Conservation (phyloP, 768 basidiomycete genomes). For the Trametes maxima region DNA sequence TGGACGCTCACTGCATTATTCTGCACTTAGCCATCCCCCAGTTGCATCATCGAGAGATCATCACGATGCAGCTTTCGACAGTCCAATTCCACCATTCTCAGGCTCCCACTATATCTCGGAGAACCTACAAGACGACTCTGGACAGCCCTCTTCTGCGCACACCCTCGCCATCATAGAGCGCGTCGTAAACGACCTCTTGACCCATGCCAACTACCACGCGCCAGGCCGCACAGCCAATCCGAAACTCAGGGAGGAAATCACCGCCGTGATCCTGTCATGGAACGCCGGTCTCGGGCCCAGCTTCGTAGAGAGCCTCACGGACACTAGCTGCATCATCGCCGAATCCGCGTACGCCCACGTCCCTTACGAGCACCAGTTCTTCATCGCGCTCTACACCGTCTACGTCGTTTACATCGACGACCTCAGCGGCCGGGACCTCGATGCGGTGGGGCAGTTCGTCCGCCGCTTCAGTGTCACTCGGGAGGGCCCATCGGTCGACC, state of each 20-base stretch:
- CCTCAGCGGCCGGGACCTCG: conserved; percentile 26
- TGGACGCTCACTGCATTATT: too few relatives aligned
- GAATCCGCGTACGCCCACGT: conserved; percentile 20
- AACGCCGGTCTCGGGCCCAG: background rate
- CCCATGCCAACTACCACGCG: background rate
- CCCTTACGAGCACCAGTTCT: conserved; percentile 31
- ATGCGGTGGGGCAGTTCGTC: conserved; percentile 38
- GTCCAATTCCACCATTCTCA: too few relatives aligned
- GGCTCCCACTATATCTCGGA: too few relatives aligned
- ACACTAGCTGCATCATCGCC: background rate
- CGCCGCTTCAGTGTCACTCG: conserved; percentile 32
- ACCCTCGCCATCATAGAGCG: too few relatives aligned
- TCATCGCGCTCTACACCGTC: conserved; percentile 45
- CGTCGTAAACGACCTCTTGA: background rate
- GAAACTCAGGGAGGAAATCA: background rate
- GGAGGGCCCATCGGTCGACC: conserved; percentile 32
- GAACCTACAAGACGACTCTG: too few relatives aligned
- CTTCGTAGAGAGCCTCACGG: background rate
- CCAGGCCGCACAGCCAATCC: background rate
- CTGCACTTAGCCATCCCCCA: too few relatives aligned
- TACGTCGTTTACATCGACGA: conserved; percentile 43
- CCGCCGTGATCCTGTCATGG: background rate
- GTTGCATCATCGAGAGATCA: too few relatives aligned
- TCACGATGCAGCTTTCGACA: too few relatives aligned
- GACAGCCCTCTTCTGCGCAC: too few relatives aligned